phyloP scores from a whole-genome alignment of 768 basidiomycete species.

The Phaeotremella skinneri region DNA sequence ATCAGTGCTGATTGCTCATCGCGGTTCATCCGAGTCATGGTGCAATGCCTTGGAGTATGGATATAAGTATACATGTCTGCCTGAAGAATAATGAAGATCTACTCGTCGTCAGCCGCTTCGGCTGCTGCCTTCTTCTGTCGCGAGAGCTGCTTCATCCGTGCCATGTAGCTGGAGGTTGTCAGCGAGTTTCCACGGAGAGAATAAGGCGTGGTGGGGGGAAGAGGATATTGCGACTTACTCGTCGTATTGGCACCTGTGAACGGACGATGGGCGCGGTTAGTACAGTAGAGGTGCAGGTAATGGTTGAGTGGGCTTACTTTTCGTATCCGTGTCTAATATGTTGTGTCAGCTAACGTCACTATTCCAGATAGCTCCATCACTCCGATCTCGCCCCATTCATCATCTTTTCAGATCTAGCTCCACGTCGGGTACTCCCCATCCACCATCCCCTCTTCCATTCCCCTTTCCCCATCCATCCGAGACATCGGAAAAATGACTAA shows the following conservation, averaged over 20 bases:
- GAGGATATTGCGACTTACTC: constrained; percentile 62
- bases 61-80: constrained; percentile 6
- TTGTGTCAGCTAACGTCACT: constrained; percentile 3
- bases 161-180: constrained; percentile 64
- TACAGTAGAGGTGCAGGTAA: constrained; percentile 1
- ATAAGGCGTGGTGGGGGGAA: not conserved
- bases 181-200: not conserved
- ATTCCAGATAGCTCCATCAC: not conserved
- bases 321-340: constrained; percentile 52
- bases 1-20: too few species aligned
- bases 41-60: too few species aligned
- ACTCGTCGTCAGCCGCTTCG: constrained; percentile 54
- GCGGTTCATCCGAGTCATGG: too few species aligned
- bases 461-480: not conserved
- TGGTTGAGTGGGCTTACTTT: constrained; percentile 48
- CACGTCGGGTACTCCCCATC: too few species aligned
- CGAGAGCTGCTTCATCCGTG: constrained; percentile 79
- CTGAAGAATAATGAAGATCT: constrained; percentile 5
- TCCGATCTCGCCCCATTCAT: too few species aligned
- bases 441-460: not conserved
- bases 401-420: too few species aligned
- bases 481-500: constrained; percentile 61
- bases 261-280: not conserved
- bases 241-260: constrained; percentile 84
- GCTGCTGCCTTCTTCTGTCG: constrained; percentile 61